Conservation (phyloP, 192 early-diverging fungal species). For the Geranomyces variabilis region DNA sequence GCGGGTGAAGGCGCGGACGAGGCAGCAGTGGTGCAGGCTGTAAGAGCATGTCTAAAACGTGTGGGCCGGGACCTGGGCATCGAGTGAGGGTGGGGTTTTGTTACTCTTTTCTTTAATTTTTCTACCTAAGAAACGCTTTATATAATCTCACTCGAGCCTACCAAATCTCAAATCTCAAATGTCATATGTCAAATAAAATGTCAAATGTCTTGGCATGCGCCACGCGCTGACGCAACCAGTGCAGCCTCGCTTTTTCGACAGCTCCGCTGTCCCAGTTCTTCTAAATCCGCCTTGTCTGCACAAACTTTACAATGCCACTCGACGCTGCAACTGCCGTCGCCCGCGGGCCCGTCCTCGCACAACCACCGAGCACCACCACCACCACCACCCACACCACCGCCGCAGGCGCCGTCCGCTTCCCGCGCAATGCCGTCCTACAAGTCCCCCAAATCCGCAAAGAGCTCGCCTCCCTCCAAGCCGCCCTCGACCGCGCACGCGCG, state of each 20-base stretch:
- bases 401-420: not conserved
- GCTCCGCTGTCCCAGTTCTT: too few species aligned
- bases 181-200: too few species aligned
- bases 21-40: constrained; percentile 35
- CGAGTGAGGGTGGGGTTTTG: constrained; percentile 6
- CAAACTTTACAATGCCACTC: not conserved
- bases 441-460: constrained; percentile 39
- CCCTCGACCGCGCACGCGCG: constrained; percentile 10
- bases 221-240: too few species aligned
- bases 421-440: constrained; percentile 32
- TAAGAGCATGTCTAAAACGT: constrained; percentile 35
- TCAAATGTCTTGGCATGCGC: too few species aligned
- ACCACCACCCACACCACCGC: not conserved
- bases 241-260: too few species aligned
- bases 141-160: too few species aligned
- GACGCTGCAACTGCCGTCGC: not conserved
- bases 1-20: constrained; percentile 37
- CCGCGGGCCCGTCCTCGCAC: not conserved
- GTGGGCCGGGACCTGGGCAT: constrained; percentile 47
- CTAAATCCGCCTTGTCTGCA: too few species aligned
- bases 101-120: too few species aligned
- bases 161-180: too few species aligned
- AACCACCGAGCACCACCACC: not conserved
- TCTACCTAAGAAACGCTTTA: too few species aligned
- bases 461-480: constrained; percentile 26